Base-by-base conservation (phyloP, 2,329 filamentous ascomycete genomes). In the Neocatenulostroma microsporum region DNA sequence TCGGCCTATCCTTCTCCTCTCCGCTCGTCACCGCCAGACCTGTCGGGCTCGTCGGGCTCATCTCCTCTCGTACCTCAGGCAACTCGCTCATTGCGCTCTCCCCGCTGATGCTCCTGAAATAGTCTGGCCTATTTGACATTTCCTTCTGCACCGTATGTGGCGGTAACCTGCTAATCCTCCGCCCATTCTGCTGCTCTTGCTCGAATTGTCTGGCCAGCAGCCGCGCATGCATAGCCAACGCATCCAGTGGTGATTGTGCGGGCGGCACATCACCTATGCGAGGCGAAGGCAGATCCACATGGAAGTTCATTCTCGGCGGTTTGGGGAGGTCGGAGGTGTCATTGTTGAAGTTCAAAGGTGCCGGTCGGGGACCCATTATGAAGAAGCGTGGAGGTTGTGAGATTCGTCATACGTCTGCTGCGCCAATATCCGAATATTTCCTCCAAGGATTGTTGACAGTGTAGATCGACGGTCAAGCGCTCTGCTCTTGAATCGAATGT, bases 221-320 rank as follows among this genome's bases (percentile, higher is more conserved):
- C 40, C 89, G 81, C 51, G 88, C 93, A 57, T 96, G 89, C 44
- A 89, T 73, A 15, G 89, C 89, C 58, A 98, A 93, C 31, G 89
- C 89, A 70, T 98, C 91, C 47, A 98, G 74, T 9, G 91, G 91
- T 6, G 91, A 96, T 39, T 96, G 72, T 35, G 91, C 84, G 4
- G 91, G 91, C 14, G 91, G 89, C 1, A 83, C 74, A 51, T 78
- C 62, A 58, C 68, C 68, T n/a, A 62, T 57, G 38, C 66, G 64
- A 25, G 68, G 68, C 40, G 67, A 69, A 30, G 68, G 66, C 17
- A 70, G 59, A 50, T 61, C 57, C 44, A 55, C 50, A 29, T 53
- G 41, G 40, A 52, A 53, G 26, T 44, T 44, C 18, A 48, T 37
- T 21, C 45, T 45, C 18, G 53, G 50, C 25, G 50, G 53, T 13